phyloP scores from a whole-genome alignment of 306 rosid genomes.

The Fragaria iinumae region DNA sequence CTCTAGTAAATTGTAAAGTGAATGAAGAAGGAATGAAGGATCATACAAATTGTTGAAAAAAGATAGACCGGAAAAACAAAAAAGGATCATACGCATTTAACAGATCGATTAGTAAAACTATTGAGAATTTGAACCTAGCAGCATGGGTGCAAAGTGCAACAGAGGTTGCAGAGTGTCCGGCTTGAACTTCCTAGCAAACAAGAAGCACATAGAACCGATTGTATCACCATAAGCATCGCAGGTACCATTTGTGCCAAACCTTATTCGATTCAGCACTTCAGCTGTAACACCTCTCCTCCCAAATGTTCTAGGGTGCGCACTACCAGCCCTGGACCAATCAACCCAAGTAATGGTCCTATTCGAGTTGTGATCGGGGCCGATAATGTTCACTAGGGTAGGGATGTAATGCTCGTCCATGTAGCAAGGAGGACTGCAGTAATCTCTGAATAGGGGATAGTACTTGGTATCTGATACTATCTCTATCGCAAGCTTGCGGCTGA shows the following conservation, averaged over 20 bases:
- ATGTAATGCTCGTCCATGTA: slow-evolving; percentile 56
- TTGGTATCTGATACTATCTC: slow-evolving; percentile 40
- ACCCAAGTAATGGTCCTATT: slow-evolving; percentile 59
- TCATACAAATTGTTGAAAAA: neutral
- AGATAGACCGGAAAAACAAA: neutral
- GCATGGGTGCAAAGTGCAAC: slow-evolving; percentile 27
- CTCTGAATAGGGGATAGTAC: slow-evolving; percentile 36
- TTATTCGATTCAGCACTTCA: slow-evolving; percentile 34
- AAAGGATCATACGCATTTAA: neutral
- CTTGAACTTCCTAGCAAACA: slow-evolving; percentile 36
- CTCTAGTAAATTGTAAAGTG: neutral
- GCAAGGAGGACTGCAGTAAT: slow-evolving; percentile 50
- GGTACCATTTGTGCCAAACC: slow-evolving; percentile 37
- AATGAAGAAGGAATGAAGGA: neutral
- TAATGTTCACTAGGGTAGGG: slow-evolving; percentile 40
- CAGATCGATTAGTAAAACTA: neutral
- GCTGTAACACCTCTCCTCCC: slow-evolving; percentile 31
- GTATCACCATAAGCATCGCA: slow-evolving; percentile 5
- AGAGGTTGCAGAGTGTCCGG: slow-evolving; percentile 10
- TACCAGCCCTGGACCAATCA: slow-evolving; percentile 49
- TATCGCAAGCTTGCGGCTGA: slow-evolving; percentile 16
- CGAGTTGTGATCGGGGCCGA: slow-evolving; percentile 30
- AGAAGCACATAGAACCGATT: slow-evolving; percentile 31
- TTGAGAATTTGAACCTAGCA: slow-evolving; percentile 11
- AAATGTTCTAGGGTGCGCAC: slow-evolving; percentile 52